These are phyloP conservation scores for Heliophila coronopifolia DNA, from an alignment of 441 rosid species.

Conservation along the genomic window DNA sequence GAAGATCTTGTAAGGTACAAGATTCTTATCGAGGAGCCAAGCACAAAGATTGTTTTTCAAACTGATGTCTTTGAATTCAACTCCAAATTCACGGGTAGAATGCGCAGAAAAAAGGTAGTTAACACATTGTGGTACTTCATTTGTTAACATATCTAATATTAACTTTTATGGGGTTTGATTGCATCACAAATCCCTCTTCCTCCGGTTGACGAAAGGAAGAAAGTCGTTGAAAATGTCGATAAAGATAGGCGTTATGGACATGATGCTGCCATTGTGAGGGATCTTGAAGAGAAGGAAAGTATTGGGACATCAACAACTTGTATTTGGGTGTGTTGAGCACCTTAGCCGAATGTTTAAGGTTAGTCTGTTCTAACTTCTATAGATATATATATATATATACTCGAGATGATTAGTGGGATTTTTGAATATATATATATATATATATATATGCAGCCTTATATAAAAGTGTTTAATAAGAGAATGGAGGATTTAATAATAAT, in stretches of 20 bases:
- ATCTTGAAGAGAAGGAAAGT: conserved; percentile 92
- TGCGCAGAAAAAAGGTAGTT: conserved; percentile 91
- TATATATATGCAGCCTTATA: too few species aligned
- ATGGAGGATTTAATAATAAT: too few species aligned
- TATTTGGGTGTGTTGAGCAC: conserved; percentile 84
- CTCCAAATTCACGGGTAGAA: conserved; percentile 66
- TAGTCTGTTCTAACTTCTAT: too few species aligned
- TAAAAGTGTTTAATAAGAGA: too few species aligned
- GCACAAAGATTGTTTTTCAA: conserved; percentile 55
- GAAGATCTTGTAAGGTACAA: conserved; percentile 82
- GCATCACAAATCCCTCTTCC: conserved; percentile 76
- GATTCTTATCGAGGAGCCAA: conserved; percentile 78
- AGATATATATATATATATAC: neutral
- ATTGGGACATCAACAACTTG: conserved; percentile 76
- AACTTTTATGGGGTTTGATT: neutral
- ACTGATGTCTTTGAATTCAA: conserved; percentile 73
- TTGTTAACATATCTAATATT: neutral
- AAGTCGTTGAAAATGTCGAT: conserved; percentile 83
- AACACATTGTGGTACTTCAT: neutral
- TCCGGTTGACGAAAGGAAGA: conserved; percentile 85
- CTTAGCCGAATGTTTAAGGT: conserved; percentile 94
- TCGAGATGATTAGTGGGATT: too few species aligned
- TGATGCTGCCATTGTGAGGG: conserved; percentile 94
- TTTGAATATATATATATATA: too few species aligned
- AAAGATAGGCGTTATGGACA: conserved; percentile 84